Conservation (phyloP, 176 grass and related monocot species). For the Sorghum bicolor region DNA sequence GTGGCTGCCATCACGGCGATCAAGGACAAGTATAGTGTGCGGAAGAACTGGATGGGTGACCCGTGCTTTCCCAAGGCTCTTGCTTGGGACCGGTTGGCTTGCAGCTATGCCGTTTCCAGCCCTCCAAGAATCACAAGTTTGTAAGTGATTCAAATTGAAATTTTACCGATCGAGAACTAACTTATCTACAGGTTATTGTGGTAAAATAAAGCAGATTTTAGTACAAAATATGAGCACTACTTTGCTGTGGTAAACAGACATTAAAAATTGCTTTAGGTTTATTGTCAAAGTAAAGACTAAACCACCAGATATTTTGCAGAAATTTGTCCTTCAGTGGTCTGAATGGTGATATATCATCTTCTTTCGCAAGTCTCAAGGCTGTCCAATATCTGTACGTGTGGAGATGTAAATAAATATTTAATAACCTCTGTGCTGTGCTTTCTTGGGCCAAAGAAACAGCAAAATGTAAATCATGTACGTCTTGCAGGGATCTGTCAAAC, state of each 20-base stretch:
- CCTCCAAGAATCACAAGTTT: background rate
- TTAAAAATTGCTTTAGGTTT: too few species aligned
- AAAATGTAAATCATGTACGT: background rate
- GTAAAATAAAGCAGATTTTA: too few species aligned
- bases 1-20: background rate
- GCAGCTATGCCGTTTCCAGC: background rate
- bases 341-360: constrained; percentile 38
- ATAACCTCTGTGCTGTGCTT: background rate
- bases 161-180: background rate
- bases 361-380: constrained; percentile 42
- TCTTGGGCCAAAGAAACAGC: too few species aligned
- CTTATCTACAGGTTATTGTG: too few species aligned
- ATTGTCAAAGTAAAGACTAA: background rate
- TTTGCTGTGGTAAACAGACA: too few species aligned
- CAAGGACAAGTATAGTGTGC: background rate
- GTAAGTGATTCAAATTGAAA: background rate
- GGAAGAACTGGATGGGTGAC: background rate
- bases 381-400: constrained; percentile 47
- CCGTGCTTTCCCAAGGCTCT: background rate
- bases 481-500: constrained; percentile 54
- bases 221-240: too few species aligned
- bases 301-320: constrained; percentile 35
- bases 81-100: background rate
- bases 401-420: too few species aligned
- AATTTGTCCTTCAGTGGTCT: constrained; percentile 44